These are phyloP conservation scores for Pascua guehoae DNA, from an alignment of 1,284 basidiomycete genomes.

Conservation along the genomic window DNA sequence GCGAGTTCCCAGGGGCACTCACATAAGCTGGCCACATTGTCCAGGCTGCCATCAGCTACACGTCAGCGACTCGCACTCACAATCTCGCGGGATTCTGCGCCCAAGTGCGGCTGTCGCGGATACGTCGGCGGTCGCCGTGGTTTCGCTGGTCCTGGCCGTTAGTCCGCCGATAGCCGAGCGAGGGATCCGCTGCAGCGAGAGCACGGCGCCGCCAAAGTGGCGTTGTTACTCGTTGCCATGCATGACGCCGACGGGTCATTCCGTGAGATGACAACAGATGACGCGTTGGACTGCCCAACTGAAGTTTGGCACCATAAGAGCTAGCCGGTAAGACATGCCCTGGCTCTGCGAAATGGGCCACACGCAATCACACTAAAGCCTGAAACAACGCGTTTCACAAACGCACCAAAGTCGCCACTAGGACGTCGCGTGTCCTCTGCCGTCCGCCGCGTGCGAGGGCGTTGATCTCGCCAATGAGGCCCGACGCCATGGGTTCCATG, in stretches of 20 bases:
- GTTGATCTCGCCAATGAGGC: slow-evolving; percentile 31
- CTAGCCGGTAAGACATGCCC: too few relatives aligned
- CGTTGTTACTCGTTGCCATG: too few relatives aligned
- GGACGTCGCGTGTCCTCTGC: slow-evolving; percentile 30
- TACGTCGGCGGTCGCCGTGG: slow-evolving; percentile 55
- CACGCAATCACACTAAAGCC: too few relatives aligned
- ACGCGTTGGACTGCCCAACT: too few relatives aligned
- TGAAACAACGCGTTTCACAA: neutral
- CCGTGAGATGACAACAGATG: too few relatives aligned
- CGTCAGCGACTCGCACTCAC: slow-evolving; percentile 25
- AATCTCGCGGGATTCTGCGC: slow-evolving; percentile 61
- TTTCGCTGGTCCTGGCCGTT: slow-evolving; percentile 67
- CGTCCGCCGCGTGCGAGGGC: slow-evolving; percentile 7
- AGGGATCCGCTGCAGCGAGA: too few relatives aligned
- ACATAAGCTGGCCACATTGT: neutral
- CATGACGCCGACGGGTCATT: too few relatives aligned
- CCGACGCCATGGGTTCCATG: slow-evolving; percentile 35
- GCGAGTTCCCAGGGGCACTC: too few relatives aligned
- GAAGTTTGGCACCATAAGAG: too few relatives aligned
- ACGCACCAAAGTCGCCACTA: slow-evolving; percentile 46
- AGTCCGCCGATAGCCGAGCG: too few relatives aligned
- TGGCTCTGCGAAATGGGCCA: too few relatives aligned
- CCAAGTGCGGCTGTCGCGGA: slow-evolving; percentile 60
- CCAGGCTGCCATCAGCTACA: neutral
- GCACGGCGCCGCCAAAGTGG: too few relatives aligned